Base-by-base conservation (phyloP, 2,329 filamentous ascomycete species). In the Colletotrichum scovillei region DNA sequence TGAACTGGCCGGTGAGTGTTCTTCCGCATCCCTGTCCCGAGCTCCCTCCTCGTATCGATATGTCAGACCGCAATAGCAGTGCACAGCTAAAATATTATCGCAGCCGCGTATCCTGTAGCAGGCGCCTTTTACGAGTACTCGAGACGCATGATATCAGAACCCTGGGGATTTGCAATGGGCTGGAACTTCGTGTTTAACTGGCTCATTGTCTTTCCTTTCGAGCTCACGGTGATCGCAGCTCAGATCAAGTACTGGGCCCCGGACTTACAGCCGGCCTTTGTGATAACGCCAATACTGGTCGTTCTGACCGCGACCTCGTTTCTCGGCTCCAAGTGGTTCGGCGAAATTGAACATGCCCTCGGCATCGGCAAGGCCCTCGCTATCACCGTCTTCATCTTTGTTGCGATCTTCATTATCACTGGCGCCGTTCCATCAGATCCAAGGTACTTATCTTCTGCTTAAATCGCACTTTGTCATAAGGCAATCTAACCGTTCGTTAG, bases 301-400 rank as follows among this genome's bases (percentile, higher is more conserved):
- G 78, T 80, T 4, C 78, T 89, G 1, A 78, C 80, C 7, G 68
- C 81, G 24, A 84, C 87, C 64, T 84, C 86, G 65, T 78, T 86
- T 32, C 86, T 86, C 58, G 87, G 87, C 1, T 85, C 88, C 8
- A 80, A 77, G 55, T 83, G 83, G 74, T 87, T 83, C 73, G 85
- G 78, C 74, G 86, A 84, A 78, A 84, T 88, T 46, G 88, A 90
- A 77, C 89, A 89, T 68, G 76, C 85, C 19, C 85, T 90, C n/a
- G 84, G 84, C 35, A 79, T 86, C 11, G 84, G 88, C 72, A 90
- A 90, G 77, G 82, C 89, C 70, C 72, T 83, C 35, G 87, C 89
- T 38, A 83, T 88, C 75, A 79, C 86, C 28, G 87, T 87, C 22
- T 92, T 92, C 80, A 88, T 91, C 74, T 81, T 91, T 67, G 81